A percentile compares a stretch with the other conserved stretches of the same genome.
Conservation (phyloP, 139 green algal species). For the Trebouxia sp. region DNA sequence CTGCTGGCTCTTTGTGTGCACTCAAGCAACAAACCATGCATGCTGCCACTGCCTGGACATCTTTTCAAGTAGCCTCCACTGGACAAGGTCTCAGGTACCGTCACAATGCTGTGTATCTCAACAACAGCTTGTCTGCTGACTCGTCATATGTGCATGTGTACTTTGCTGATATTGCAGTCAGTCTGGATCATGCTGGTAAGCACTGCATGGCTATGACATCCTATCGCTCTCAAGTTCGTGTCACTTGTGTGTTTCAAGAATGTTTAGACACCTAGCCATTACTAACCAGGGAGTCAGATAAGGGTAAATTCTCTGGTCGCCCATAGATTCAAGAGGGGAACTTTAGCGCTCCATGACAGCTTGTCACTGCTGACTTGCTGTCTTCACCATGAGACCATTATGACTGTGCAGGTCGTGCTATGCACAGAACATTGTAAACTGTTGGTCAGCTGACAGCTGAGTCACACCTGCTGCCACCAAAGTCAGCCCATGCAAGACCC, state of each 20-base stretch:
- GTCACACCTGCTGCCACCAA: not conserved
- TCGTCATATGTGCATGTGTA: too few species aligned
- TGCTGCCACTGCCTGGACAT: conserved; percentile 48
- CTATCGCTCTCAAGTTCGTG: too few species aligned
- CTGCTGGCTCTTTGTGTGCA: not conserved
- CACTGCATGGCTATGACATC: too few species aligned
- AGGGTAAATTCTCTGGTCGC: too few species aligned
- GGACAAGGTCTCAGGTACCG: conserved; percentile 26
- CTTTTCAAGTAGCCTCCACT: conserved; percentile 15
- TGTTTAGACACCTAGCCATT: too few species aligned
- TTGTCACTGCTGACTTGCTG: not conserved
- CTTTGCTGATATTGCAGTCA: too few species aligned
- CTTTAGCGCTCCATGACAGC: not conserved
- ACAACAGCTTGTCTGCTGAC: too few species aligned
- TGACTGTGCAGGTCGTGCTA: not conserved
- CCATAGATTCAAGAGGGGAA: not conserved
- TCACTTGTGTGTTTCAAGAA: too few species aligned
- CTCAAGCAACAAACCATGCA: conserved; percentile 34
- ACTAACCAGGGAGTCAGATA: too few species aligned
- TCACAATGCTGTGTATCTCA: not conserved
- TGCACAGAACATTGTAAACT: not conserved
- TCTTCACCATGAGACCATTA: too few species aligned
- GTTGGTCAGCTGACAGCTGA: not conserved
- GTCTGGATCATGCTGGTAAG: too few species aligned
- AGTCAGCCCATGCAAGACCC: not conserved